phyloP scores from a whole-genome alignment of 2,329 filamentous ascomycete genomes.

The Curvularia spicifera region DNA sequence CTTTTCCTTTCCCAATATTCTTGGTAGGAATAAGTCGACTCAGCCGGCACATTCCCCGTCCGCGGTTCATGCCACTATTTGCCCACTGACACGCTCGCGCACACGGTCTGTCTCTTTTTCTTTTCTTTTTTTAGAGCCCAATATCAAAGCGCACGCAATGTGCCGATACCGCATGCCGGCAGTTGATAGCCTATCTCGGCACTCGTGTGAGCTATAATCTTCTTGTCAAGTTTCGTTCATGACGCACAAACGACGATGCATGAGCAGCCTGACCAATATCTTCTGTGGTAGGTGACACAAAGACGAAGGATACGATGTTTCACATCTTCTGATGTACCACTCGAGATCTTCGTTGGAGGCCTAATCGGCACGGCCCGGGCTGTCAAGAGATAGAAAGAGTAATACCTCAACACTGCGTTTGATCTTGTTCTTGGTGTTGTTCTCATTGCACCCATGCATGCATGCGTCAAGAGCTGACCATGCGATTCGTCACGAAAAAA shows the following conservation, averaged over 20 bases:
- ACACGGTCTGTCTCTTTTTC: background rate
- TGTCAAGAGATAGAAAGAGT: conserved; percentile 22
- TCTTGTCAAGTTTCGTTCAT: background rate
- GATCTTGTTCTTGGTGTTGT: background rate
- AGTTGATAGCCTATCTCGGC: background rate
- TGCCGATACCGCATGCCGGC: background rate
- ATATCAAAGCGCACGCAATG: background rate
- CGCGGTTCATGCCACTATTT: too few relatives aligned
- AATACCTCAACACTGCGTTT: background rate
- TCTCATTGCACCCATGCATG: background rate
- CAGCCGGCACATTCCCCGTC: background rate
- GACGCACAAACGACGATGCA: conserved; percentile 2
- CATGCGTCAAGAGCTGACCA: background rate
- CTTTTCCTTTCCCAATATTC: background rate
- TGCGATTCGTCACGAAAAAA: background rate
- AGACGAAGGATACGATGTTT: conserved; percentile 16
- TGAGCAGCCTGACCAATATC: background rate
- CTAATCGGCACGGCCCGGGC: conserved; percentile 35
- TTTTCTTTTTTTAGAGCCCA: background rate
- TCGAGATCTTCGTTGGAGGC: conserved; percentile 15
- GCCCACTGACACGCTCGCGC: too few relatives aligned
- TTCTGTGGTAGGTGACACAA: conserved; percentile 14
- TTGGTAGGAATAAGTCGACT: background rate
- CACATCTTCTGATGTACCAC: conserved; percentile 11
- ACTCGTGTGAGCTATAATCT: background rate